Percentiles rank a stretch among this genome's conserved stretches.
Conservation (phyloP, 208 protist species). For the Wallacemonas collosoma region DNA sequence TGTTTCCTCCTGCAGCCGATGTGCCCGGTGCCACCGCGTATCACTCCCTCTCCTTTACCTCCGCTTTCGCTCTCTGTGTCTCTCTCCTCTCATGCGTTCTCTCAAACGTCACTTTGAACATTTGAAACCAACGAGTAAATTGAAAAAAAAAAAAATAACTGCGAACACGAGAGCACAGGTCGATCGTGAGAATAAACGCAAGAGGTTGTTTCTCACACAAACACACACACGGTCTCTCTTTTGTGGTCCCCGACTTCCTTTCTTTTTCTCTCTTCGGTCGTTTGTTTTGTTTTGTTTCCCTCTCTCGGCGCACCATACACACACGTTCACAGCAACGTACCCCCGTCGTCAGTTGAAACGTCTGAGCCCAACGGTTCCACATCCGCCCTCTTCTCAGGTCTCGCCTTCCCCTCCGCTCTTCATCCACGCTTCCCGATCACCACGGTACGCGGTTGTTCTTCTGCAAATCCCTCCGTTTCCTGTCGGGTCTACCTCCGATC, state of each 20-base stretch:
- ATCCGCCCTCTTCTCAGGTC: constrained; percentile 16
- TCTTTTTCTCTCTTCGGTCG: constrained; percentile 3
- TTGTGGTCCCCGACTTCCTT: constrained; percentile 16
- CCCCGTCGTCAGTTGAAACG: constrained; percentile 10
- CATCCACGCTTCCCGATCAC: no score
- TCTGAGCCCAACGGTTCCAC: background rate
- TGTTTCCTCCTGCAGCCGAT: no score
- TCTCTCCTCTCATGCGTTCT: background rate
- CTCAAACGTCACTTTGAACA: no score
- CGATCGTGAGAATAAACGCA: background rate
- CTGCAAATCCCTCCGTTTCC: background rate
- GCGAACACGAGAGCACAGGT: background rate
- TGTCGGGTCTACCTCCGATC: no score
- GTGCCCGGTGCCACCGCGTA: no score
- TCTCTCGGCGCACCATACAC: background rate
- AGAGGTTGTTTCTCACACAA: background rate
- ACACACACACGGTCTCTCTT: background rate
- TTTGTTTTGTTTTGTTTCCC: constrained; percentile 10
- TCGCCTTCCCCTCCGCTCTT: background rate
- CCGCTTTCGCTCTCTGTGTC: background rate
- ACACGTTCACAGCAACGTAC: background rate
- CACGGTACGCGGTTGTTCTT: background rate
- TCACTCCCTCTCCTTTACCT: background rate
- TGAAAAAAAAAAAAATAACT: constrained; percentile 7
- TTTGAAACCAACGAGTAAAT: constrained; percentile 4